A percentile compares a stretch with the other conserved stretches of the same genome.
Conservation (phyloP, 2,329 filamentous ascomycete species). For the Aspergillus sp. region DNA sequence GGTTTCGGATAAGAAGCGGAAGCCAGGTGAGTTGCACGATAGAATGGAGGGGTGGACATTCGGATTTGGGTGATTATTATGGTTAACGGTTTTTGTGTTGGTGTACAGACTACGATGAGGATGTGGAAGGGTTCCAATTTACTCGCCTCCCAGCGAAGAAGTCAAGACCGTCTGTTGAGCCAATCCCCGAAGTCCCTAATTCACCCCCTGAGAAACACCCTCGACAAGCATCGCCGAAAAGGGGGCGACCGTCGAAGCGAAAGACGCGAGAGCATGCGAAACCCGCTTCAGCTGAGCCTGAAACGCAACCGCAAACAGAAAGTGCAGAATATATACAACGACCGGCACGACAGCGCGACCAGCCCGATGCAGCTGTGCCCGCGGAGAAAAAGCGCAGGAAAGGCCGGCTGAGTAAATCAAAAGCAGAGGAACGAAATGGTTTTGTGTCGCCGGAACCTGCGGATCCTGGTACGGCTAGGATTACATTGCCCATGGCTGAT, state of each 20-base stretch:
- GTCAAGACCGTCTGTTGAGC: conserved; percentile 42
- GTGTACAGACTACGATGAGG: conserved; percentile 52
- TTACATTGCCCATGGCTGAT: conserved; percentile 80
- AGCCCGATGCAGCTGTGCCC: conserved; percentile 18
- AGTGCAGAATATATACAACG: conserved; percentile 10
- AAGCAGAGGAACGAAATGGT: conserved; percentile 17
- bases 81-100: conserved; percentile 7
- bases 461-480: conserved; percentile 46
- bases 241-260: conserved; percentile 39
- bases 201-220: conserved; percentile 33
- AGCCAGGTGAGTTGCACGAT: conserved; percentile 32
- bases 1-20: conserved; percentile 32
- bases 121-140: conserved; percentile 70
- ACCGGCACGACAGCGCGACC: conserved; percentile 20
- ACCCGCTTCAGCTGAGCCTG: conserved; percentile 8
- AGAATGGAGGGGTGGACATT: background rate
- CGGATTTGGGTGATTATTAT: background rate
- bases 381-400: conserved; percentile 28
- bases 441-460: conserved; percentile 21
- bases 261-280: conserved; percentile 21
- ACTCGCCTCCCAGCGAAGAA: conserved; percentile 60
- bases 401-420: conserved; percentile 23
- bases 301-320: conserved; percentile 7
- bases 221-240: conserved; percentile 24
- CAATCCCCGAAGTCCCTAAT: conserved; percentile 22